A percentile compares a stretch with the other conserved stretches of the same genome.
These are phyloP conservation scores for Tetrahymena elliotti DNA, from an alignment of 73 alveolate genomes.

Conservation along the genomic window DNA sequence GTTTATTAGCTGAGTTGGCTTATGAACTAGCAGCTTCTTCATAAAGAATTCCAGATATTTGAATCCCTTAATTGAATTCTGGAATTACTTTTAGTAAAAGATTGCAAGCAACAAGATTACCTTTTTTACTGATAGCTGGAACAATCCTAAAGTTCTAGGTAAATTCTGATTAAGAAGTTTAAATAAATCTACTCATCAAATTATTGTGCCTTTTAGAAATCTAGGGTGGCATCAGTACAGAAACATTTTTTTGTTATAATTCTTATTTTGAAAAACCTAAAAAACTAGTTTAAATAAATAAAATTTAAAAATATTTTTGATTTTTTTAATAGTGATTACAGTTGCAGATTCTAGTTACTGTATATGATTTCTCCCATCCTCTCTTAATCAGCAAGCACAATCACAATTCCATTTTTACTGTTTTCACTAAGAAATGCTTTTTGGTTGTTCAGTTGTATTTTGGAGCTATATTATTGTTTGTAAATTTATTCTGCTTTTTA, in stretches of 20 bases:
- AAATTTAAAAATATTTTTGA: neutral
- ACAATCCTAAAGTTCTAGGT: neutral
- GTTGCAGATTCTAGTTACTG: neutral
- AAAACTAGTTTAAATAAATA: neutral
- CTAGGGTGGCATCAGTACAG: neutral
- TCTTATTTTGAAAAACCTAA: neutral
- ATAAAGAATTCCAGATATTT: neutral
- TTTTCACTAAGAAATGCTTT: neutral
- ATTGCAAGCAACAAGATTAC: neutral
- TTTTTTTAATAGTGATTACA: neutral
- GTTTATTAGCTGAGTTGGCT: neutral
- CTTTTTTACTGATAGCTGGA: neutral
- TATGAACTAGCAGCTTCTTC: neutral
- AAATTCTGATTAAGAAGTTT: neutral
- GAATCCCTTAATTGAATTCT: neutral
- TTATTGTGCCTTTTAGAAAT: neutral
- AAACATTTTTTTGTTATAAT: neutral
- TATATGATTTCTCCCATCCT: neutral
- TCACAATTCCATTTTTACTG: neutral
- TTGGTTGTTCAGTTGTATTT: neutral
- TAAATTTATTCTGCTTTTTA: neutral
- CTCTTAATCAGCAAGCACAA: neutral
- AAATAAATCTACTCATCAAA: neutral
- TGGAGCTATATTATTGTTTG: neutral
- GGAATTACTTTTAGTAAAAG: neutral